Conservation (phyloP, 768 basidiomycete species). For the Tricholoma terreum region DNA sequence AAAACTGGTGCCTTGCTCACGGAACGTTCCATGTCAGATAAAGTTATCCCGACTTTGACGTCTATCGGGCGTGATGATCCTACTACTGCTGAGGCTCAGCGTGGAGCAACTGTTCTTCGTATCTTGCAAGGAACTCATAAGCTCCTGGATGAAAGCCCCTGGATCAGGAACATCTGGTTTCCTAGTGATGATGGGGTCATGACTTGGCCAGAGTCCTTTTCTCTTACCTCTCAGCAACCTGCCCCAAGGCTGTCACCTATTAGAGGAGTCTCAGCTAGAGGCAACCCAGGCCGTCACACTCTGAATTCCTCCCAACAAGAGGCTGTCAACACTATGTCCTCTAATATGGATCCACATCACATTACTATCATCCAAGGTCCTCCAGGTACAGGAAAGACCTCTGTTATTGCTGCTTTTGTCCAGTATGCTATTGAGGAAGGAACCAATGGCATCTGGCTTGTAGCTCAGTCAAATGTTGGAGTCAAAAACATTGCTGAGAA, state of each 20-base stretch:
- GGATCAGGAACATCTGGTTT: conserved; percentile 51
- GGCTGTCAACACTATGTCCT: conserved; percentile 49
- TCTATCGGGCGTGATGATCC: conserved; percentile 54
- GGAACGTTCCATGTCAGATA: conserved; percentile 20
- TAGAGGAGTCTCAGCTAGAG: not conserved
- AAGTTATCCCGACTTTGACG: conserved; percentile 36
- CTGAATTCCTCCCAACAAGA: conserved; percentile 47
- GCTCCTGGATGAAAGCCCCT: conserved; percentile 39
- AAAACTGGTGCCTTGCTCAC: conserved; percentile 26
- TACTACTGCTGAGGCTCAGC: conserved; percentile 55
- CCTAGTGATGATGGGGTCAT: conserved; percentile 25
- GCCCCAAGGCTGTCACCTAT: not conserved
- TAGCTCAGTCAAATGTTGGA: conserved; percentile 84
- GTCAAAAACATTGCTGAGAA: conserved; percentile 90
- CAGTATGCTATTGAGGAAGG: conserved; percentile 39
- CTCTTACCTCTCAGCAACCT: not conserved
- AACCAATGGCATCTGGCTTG: conserved; percentile 64
- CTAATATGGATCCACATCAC: conserved; percentile 29
- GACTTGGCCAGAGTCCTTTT: conserved; percentile 35
- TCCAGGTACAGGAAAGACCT: conserved; percentile 72
- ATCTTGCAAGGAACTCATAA: conserved; percentile 40
- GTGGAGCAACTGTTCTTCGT: conserved; percentile 37
- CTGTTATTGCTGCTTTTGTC: conserved; percentile 66
- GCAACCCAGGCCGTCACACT: conserved; percentile 1
- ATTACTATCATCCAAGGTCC: conserved; percentile 52